Evolutionary conservation across 2,329 filamentous ascomycete species (phyloP).

Genomic region (Pseudocercospora fuligena): DNA sequence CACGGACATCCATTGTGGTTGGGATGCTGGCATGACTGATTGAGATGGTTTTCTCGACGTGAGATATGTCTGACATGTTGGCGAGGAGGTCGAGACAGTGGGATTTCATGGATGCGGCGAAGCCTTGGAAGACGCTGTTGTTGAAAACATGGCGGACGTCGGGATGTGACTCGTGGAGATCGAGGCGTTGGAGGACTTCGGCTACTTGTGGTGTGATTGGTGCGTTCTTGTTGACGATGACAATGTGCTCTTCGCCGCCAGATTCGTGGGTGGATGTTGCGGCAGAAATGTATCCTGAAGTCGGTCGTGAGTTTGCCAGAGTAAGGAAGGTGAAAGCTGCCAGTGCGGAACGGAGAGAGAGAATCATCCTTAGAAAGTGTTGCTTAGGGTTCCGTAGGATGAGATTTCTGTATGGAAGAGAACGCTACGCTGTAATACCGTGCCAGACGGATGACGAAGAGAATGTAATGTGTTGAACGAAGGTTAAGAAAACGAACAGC

Average conservation of each 20-base stretch:
- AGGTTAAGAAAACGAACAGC: background rate
- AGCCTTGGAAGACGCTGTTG: slow-evolving; percentile 47
- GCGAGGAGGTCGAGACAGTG: slow-evolving; percentile 47
- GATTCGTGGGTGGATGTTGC: slow-evolving; percentile 27
- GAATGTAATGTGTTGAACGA: background rate
- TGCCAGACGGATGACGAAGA: background rate
- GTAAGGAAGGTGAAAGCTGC: background rate
- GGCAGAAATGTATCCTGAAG: background rate
- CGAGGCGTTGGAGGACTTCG: slow-evolving; percentile 43
- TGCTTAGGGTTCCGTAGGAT: background rate
- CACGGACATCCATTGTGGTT: slow-evolving; percentile 33
- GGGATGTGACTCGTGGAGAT: slow-evolving; percentile 44
- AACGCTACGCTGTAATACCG: background rate
- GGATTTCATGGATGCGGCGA: slow-evolving; percentile 47
- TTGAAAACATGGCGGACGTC: slow-evolving; percentile 48
- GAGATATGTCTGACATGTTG: slow-evolving; percentile 46
- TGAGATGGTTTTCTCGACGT: slow-evolving; percentile 47
- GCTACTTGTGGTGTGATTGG: slow-evolving; percentile 41
- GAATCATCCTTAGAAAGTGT: background rate
- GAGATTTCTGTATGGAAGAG: background rate
- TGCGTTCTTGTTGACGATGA: slow-evolving; percentile 43
- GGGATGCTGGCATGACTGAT: slow-evolving; percentile 31
- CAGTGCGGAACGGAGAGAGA: background rate
- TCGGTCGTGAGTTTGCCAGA: background rate
- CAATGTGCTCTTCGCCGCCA: slow-evolving; percentile 42